Evolutionary conservation across 139 green algal species (phyloP), one percentile per base, ranked within the genome.

Genomic region (Dunaliella primolecta): DNA sequence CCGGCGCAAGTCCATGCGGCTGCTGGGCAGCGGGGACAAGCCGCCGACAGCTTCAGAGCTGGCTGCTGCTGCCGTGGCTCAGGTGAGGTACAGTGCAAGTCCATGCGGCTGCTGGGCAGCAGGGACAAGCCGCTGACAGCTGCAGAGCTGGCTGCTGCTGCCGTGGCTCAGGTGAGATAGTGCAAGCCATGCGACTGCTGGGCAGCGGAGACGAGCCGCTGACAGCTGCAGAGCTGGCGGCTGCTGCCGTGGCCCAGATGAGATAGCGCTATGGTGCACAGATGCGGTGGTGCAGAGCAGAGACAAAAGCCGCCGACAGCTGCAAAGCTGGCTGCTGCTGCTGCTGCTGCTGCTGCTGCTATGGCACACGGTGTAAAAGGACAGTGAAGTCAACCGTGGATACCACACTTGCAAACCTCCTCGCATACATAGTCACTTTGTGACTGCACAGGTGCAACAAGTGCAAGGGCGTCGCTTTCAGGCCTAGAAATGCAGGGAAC

Each of bases 161-260:
- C 64, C 1, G 81, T 71, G 23, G 81, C 81, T 36, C 81, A 81
- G 33, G 33, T 34, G 46, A 74, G 57, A 74, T 21, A n/a, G n/a
- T n/a, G n/a, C n/a, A n/a, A n/a, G n/a, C 38, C 37, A 36, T 75
- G 34, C 75, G 75, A 35, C 24, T 33, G 2, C 30, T 84, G 57
- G 80, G 55, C 56, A 75, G 31, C 23, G n/a, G n/a, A n/a, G 81
- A 80, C 25, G 81, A 64, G 7, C 81, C 81, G 7, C 81, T 55
- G 0, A 33, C 55, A 21, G 38, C 80, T 21, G 80, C 36, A 7
- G 2, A 31, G 21, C 23, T 83, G 7, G 79, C 79, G 37, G 29
- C 56, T 1, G 35, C 70, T 2, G 70, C 64, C 1, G 81, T 71
- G 23, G 81, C 81, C 35, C 81, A 81, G 33, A 11, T 34, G 46